A percentile compares a stretch with the other conserved stretches of the same genome.
phyloP scores from a whole-genome alignment of 345 rosid species.

The Firmiana major region DNA sequence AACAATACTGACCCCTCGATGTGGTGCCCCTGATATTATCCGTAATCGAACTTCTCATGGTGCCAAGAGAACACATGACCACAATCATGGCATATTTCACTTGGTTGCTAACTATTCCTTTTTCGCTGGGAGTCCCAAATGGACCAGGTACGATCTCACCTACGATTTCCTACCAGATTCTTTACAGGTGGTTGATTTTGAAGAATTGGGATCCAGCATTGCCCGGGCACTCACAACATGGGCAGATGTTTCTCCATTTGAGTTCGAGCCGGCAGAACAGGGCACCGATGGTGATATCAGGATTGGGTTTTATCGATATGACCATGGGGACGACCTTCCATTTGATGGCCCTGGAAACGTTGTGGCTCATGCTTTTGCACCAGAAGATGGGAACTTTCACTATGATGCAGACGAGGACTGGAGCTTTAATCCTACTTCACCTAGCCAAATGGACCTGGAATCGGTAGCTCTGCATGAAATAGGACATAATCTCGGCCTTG shows the following conservation, averaged over 20 bases:
- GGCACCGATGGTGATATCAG: too few relatives aligned
- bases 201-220: too few relatives aligned
- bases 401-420: neutral
- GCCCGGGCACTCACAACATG: neutral
- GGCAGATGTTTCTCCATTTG: neutral
- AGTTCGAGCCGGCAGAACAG: neutral
- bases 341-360: neutral
- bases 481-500: neutral
- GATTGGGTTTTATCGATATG: neutral
- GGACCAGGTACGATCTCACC: neutral
- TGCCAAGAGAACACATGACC: neutral
- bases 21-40: constrained; percentile 1
- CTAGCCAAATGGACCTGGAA: neutral
- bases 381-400: neutral
- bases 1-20: neutral
- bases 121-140: neutral
- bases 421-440: neutral
- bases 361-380: neutral
- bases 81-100: constrained; percentile 17
- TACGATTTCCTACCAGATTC: neutral
- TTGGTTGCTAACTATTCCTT: neutral
- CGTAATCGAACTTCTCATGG: neutral
- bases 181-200: neutral
- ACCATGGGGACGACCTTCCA: neutral
- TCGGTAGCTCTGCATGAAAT: neutral